phyloP scores from a whole-genome alignment of 169 alveolate species.

The Plasmodium malariae region DNA sequence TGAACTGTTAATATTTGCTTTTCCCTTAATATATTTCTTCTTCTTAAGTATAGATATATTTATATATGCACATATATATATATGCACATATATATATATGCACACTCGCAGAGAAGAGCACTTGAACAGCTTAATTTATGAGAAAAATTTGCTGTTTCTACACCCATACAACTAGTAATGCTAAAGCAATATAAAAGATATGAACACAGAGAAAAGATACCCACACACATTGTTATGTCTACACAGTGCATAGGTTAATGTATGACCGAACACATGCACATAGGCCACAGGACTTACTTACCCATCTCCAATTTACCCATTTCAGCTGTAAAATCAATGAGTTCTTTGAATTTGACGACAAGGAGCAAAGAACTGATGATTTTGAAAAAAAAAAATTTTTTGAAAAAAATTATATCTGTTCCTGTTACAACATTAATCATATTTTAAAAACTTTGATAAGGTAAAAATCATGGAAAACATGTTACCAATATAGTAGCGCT shows the following conservation, averaged over 20 bases:
- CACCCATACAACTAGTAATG: slow-evolving; percentile 72
- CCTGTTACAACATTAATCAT: slow-evolving; percentile 57
- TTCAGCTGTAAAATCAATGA: slow-evolving; percentile 55
- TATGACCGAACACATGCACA: no score
- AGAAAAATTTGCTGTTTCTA: slow-evolving; percentile 41
- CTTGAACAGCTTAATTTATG: slow-evolving; percentile 38
- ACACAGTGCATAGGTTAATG: no score
- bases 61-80: no score
- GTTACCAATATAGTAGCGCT: no score
- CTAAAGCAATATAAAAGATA: not conserved
- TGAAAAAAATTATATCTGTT: slow-evolving; percentile 63
- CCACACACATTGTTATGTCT: no score
- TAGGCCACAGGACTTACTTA: no score
- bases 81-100: no score
- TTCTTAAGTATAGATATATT: not conserved
- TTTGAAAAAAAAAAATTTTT: slow-evolving; percentile 49
- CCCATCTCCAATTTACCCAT: not conserved
- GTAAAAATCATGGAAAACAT: no score
- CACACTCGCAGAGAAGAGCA: slow-evolving; percentile 26
- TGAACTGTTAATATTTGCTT: no score
- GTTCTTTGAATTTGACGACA: slow-evolving; percentile 49
- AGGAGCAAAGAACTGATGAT: slow-evolving; percentile 36
- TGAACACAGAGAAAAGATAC: no score
- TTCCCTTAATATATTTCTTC: no score
- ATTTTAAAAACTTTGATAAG: slow-evolving; percentile 59